Conservation (phyloP, 192 early-diverging fungal genomes). For the Phlyctochytrium bullatum region DNA sequence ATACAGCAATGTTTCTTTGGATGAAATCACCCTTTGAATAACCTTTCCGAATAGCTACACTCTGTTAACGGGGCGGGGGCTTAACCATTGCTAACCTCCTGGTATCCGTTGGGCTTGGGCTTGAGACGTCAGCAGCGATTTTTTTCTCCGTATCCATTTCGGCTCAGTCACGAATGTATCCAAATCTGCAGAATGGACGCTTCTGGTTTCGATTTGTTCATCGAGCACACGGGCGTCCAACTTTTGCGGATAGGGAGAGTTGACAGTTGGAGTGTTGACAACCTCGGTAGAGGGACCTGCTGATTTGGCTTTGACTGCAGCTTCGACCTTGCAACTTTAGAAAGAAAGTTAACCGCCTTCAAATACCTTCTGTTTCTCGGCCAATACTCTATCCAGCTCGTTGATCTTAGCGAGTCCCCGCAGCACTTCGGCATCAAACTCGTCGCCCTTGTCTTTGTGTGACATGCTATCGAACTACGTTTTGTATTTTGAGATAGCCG, state of each 20-base stretch:
- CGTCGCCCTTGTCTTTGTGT: too few species aligned
- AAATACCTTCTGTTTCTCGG: not conserved
- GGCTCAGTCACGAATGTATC: constrained; percentile 52
- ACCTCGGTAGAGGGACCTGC: too few species aligned
- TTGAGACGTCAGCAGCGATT: not conserved
- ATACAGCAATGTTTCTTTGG: constrained; percentile 45
- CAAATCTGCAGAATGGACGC: constrained; percentile 40
- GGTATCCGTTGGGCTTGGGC: not conserved
- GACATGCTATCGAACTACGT: too few species aligned
- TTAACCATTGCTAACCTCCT: not conserved
- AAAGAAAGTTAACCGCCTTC: not conserved
- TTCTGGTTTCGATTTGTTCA: constrained; percentile 34
- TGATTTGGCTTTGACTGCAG: constrained; percentile 7
- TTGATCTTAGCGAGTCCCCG: not conserved
- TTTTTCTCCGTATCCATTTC: constrained; percentile 17
- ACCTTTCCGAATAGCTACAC: constrained; percentile 20
- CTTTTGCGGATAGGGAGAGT: not conserved
- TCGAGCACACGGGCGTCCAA: constrained; percentile 9
- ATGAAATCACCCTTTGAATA: constrained; percentile 49
- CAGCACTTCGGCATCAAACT: not conserved
- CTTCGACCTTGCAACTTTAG: constrained; percentile 2
- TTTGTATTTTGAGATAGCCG: not conserved
- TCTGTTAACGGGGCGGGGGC: too few species aligned
- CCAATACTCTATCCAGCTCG: not conserved
- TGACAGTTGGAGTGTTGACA: not conserved